Conservation (phyloP, 1,284 basidiomycete species). For the Trametes sp. region DNA sequence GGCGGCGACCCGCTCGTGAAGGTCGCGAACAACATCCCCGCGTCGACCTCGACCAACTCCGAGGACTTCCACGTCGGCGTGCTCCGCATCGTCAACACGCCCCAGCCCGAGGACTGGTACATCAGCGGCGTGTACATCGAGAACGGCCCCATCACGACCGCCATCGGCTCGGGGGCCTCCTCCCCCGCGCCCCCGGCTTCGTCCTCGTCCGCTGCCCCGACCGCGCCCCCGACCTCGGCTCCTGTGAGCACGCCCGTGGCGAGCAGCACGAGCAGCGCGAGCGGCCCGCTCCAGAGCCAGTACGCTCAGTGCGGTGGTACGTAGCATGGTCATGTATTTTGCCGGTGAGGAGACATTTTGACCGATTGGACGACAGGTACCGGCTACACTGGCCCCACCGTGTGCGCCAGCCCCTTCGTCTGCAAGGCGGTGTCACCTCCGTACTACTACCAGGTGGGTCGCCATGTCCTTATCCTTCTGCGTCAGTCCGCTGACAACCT, state of each 20-base stretch:
- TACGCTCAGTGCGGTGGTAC: conserved; percentile 63
- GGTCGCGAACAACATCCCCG: conserved; percentile 57
- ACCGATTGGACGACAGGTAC: conserved; percentile 39
- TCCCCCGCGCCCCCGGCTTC: conserved; percentile 31
- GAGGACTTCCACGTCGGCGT: conserved; percentile 72
- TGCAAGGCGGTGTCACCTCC: conserved; percentile 59
- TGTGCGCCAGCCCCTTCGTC: conserved; percentile 50
- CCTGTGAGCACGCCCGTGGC: conserved; percentile 34
- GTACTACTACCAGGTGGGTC: conserved; percentile 59
- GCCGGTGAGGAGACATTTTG: neutral
- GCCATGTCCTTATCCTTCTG: neutral
- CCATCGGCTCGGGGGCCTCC: conserved; percentile 49
- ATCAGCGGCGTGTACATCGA: conserved; percentile 69
- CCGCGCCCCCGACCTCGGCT: conserved; percentile 29
- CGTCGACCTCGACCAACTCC: conserved; percentile 65
- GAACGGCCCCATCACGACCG: conserved; percentile 60
- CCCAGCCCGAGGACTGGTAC: conserved; percentile 62
- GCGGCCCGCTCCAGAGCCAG: conserved; percentile 53
- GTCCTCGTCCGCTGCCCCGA: conserved; percentile 29
- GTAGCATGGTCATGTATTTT: conserved; percentile 3
- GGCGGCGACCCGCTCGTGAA: conserved; percentile 56
- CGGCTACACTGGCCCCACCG: conserved; percentile 57
- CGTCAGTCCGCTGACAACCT: neutral
- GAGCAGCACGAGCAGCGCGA: conserved; percentile 44
- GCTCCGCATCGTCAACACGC: conserved; percentile 58